Evolutionary conservation across 2,329 filamentous ascomycete genomes (phyloP), one percentile per base, ranked within the genome.

Genomic region (Chaetothyriales sp.): DNA sequence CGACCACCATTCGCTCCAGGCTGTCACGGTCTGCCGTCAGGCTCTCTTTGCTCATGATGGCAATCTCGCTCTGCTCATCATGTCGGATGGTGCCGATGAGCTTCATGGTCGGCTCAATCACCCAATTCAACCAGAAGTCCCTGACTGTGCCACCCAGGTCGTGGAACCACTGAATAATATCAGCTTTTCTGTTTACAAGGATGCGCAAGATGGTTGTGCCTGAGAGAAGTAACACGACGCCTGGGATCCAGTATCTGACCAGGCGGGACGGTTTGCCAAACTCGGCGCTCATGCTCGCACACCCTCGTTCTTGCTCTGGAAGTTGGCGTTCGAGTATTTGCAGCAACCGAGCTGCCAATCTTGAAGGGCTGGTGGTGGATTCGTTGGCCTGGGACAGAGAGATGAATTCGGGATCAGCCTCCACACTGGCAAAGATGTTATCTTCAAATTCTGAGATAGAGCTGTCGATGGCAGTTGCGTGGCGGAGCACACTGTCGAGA

Each of bases 101-200:
- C 64, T 87, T 90, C 60, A 80, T 80, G 0, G 80, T 74, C 0
- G 92, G 92, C 57, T 94, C 84, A 9, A 98, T 72, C 2, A 98
- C 84, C 92, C 92, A 98, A 65, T 98, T 98, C 53, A 81, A 74
- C 85, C 89, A 95, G 64, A 98, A 98, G 65, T 94, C 90, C 49
- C 85, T 76, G 1, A 81, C 70, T 0, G 92, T 98, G 1, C 73
- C 71, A 6, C 87, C 90, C 22, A 95, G 69, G 56, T 92, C 84
- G 36, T 76, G 73, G 44, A 94, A 73, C 88, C 89, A 95, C 46
- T 79, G 74, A 22, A 86, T 57, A 18, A 98, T 83, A 58, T 90
- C 85, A 18, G 83, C 83, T 60, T 79, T 80, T 48, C 81, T 77
- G 62, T 83, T 86, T 53, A 84, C 73, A 26, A 93, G 67, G 39